These are phyloP conservation scores for Hepatocystis sp. DNA, from an alignment of 169 alveolate species.

Conservation along the genomic window DNA sequence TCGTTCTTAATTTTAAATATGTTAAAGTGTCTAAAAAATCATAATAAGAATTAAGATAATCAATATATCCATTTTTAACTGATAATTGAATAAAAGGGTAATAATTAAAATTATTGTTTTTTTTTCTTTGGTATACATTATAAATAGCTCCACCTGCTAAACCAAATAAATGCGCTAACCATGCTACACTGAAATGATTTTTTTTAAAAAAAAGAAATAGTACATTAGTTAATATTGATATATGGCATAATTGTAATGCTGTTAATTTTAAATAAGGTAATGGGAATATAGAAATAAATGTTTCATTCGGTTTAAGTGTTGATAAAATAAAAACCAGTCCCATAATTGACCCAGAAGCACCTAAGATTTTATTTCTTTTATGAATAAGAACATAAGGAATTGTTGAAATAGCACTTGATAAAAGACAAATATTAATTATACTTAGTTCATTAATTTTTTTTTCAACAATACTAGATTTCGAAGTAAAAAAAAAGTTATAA, in stretches of 20 bases:
- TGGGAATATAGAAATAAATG: slow-evolving; percentile 82
- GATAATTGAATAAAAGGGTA: slow-evolving; percentile 70
- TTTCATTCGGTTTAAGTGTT: slow-evolving; percentile 82
- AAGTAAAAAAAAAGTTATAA: slow-evolving; percentile 63
- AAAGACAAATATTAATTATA: slow-evolving; percentile 34
- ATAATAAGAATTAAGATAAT: slow-evolving; percentile 47
- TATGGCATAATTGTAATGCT: slow-evolving; percentile 82
- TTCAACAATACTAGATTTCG: slow-evolving; percentile 49
- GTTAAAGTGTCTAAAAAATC: slow-evolving; percentile 45
- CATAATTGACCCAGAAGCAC: slow-evolving; percentile 87
- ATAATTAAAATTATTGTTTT: slow-evolving; percentile 31
- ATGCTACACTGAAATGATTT: slow-evolving; percentile 78
- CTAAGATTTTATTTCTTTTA: slow-evolving; percentile 79
- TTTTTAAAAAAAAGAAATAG: slow-evolving; percentile 78
- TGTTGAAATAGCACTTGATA: slow-evolving; percentile 59
- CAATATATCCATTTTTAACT: slow-evolving; percentile 61
- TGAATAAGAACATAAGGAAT: slow-evolving; percentile 43
- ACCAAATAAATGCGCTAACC: slow-evolving; percentile 88
- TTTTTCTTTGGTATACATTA: slow-evolving; percentile 78
- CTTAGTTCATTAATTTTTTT: slow-evolving; percentile 55
- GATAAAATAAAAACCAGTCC: slow-evolving; percentile 83
- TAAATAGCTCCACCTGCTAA: slow-evolving; percentile 82
- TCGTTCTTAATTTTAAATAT: slow-evolving; percentile 25
- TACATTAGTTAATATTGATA: slow-evolving; percentile 81
- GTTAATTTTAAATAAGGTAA: slow-evolving; percentile 83